A percentile compares a stretch with the other conserved stretches of the same genome.
Evolutionary conservation across 345 rosid species (phyloP).

Genomic region (Melaleuca alternifolia): DNA sequence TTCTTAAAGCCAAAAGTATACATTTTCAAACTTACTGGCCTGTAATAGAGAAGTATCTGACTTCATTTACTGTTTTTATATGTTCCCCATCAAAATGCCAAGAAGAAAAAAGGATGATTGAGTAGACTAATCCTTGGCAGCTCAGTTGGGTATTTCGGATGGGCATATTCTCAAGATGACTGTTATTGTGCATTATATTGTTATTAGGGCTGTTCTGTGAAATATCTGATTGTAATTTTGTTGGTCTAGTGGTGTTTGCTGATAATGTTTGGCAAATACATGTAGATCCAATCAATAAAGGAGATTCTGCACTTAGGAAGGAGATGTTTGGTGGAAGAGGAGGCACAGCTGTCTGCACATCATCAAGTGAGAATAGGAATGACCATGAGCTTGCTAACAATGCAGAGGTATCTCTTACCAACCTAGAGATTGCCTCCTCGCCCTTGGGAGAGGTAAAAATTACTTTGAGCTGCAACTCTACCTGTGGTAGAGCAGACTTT

Average conservation of each 20-base stretch:
- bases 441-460: constrained; percentile 77
- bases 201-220: background rate
- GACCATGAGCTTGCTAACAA: constrained; percentile 13
- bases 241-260: background rate
- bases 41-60: background rate
- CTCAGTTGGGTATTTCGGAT: background rate
- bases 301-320: constrained; percentile 11
- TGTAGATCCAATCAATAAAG: constrained; percentile 20
- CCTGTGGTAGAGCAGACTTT: constrained; percentile 34
- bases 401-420: constrained; percentile 17
- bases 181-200: background rate
- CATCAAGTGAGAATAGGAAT: constrained; percentile 4
- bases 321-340: constrained; percentile 9
- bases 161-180: background rate
- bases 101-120: background rate
- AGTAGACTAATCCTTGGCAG: background rate
- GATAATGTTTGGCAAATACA: background rate
- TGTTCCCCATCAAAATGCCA: background rate
- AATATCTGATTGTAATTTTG: background rate
- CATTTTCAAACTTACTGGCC: background rate
- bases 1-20: background rate
- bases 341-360: constrained; percentile 15
- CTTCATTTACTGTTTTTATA: no score
- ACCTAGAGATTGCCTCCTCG: constrained; percentile 68
- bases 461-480: constrained; percentile 61